These are phyloP conservation scores for Anaeramoeba flamelloides DNA, from an alignment of 78 protist genomes.

Conservation along the genomic window DNA sequence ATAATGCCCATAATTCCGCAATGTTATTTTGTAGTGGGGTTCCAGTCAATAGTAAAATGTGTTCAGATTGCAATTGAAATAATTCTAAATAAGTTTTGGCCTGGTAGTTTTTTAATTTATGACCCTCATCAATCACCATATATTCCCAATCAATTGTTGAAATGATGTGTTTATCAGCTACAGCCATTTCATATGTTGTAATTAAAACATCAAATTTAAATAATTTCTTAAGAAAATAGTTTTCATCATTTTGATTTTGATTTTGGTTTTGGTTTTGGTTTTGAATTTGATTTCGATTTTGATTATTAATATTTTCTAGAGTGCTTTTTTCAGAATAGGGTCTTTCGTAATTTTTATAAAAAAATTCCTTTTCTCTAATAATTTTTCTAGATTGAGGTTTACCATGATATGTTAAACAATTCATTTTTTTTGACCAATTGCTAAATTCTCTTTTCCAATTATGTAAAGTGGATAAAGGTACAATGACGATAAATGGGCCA, in stretches of 20 bases:
- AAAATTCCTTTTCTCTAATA: not conserved
- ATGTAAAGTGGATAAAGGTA: slow-evolving; percentile 19
- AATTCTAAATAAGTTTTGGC: not conserved
- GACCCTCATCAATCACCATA: not conserved
- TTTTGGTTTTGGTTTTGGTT: too few species aligned
- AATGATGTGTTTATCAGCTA: slow-evolving; percentile 5
- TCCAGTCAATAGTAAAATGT: slow-evolving; percentile 27
- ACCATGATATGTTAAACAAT: slow-evolving; percentile 20
- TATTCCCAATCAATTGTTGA: not conserved
- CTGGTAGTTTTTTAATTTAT: not conserved
- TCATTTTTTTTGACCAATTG: slow-evolving; percentile 14
- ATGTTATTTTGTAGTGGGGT: slow-evolving; percentile 78
- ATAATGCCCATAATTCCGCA: slow-evolving; percentile 59
- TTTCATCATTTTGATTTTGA: too few species aligned
- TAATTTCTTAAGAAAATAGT: not conserved
- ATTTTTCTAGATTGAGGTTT: not conserved
- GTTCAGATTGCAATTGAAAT: not conserved
- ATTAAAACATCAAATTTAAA: slow-evolving; percentile 6
- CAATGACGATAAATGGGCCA: slow-evolving; percentile 33
- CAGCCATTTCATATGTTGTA: slow-evolving; percentile 10
- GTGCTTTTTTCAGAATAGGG: too few species aligned
- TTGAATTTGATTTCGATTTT: too few species aligned
- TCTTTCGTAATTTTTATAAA: not conserved
- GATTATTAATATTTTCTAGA: too few species aligned
- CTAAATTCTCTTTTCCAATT: slow-evolving; percentile 29